Conservation (phyloP, 345 rosid genomes). For the Moricandia moricandioides region DNA sequence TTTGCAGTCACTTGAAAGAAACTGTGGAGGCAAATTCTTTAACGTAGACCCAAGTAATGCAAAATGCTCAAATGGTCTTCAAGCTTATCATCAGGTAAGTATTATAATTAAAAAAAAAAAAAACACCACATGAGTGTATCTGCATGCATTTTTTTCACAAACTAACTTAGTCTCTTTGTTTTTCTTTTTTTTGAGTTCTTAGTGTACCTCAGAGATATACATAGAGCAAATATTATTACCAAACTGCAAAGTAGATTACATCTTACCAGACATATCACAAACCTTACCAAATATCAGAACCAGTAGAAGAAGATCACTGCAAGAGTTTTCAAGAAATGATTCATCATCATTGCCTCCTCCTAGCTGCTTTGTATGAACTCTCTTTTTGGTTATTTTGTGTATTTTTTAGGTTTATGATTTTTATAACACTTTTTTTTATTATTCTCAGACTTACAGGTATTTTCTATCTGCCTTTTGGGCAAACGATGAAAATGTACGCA, state of each 20-base stretch:
- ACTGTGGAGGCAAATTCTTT: constrained; percentile 25
- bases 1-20: constrained; percentile 25
- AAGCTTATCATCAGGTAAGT: constrained; percentile 13
- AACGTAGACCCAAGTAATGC: constrained; percentile 31
- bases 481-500: constrained; percentile 38
- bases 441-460: constrained; percentile 27
- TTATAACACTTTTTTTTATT: neutral
- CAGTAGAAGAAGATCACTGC: constrained; percentile 16
- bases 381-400: neutral
- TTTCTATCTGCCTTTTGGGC: constrained; percentile 38
- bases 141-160: neutral
- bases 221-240: constrained; percentile 21
- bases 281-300: constrained; percentile 14
- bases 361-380: constrained; percentile 27
- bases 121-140: neutral
- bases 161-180: constrained; percentile 7
- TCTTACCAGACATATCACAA: neutral
- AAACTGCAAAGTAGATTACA: constrained; percentile 27
- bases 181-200: neutral
- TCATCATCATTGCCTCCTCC: constrained; percentile 33
- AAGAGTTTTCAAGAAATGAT: constrained; percentile 22
- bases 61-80: constrained; percentile 28
- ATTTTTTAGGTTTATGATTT: neutral
- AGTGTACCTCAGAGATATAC: constrained; percentile 30
- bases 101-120: neutral